Conservation (phyloP, 495 filamentous ascomycete species). For the Aspergillus indologenus region DNA sequence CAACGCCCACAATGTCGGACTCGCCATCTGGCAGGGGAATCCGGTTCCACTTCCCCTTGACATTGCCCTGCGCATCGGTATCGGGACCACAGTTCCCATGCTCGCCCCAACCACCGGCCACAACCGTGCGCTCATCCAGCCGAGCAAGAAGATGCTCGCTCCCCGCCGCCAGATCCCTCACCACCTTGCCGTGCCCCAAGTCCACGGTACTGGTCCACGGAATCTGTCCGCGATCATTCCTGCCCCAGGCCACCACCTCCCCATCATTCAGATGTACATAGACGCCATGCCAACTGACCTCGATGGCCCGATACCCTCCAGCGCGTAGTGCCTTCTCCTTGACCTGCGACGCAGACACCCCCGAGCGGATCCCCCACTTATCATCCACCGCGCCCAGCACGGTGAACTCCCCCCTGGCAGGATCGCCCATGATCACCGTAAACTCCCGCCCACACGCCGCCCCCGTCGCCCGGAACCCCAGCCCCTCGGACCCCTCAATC, state of each 20-base stretch:
- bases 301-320: slow-evolving; percentile 37
- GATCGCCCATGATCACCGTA: slow-evolving; percentile 62
- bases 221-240: slow-evolving; percentile 80
- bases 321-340: slow-evolving; percentile 12
- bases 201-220: slow-evolving; percentile 48
- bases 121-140: slow-evolving; percentile 54
- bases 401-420: slow-evolving; percentile 49
- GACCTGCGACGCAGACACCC: slow-evolving; percentile 23
- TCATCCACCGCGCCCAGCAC: slow-evolving; percentile 60
- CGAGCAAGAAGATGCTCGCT: slow-evolving; percentile 83
- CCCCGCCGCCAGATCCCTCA: slow-evolving; percentile 65
- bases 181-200: slow-evolving; percentile 47
- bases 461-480: slow-evolving; percentile 47
- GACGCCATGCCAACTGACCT: slow-evolving; percentile 78
- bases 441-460: slow-evolving; percentile 81
- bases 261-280: slow-evolving; percentile 55
- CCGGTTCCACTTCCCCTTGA: slow-evolving; percentile 60
- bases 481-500: slow-evolving; percentile 45
- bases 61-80: slow-evolving; percentile 57
- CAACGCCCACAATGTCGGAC: slow-evolving; percentile 51
- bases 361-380: slow-evolving; percentile 60
- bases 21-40: slow-evolving; percentile 47
- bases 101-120: slow-evolving; percentile 93
- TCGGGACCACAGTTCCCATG: slow-evolving; percentile 90
- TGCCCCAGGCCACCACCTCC: slow-evolving; percentile 54